Conservation (phyloP, 805 yeast species). For the Teunomyces panamensis region DNA sequence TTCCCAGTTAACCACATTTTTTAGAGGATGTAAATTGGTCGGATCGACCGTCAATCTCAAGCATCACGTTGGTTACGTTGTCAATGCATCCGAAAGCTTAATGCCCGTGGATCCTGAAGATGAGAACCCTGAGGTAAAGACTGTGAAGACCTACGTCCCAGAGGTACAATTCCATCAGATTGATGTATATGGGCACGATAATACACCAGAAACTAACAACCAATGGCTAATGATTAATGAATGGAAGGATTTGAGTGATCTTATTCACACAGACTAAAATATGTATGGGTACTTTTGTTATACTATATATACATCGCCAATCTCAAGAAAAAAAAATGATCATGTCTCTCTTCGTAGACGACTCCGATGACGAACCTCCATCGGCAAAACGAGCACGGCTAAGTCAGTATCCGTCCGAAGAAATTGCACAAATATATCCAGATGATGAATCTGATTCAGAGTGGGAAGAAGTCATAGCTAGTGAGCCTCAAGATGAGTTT, state of each 20-base stretch:
- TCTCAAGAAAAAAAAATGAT: neutral
- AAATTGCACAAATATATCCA: neutral
- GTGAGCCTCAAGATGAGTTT: constrained; percentile 3
- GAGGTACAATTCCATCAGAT: constrained; percentile 23
- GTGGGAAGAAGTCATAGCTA: neutral
- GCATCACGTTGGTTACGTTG: constrained; percentile 22
- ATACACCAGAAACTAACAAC: constrained; percentile 11
- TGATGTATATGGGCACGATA: constrained; percentile 30
- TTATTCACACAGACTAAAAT: constrained; percentile 16
- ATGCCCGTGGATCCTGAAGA: constrained; percentile 3
- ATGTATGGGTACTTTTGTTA: neutral
- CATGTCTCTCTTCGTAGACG: constrained; percentile 1
- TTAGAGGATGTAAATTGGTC: constrained; percentile 34
- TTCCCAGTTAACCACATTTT: constrained; percentile 24
- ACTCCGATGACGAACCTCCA: neutral
- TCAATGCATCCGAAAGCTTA: constrained; percentile 18
- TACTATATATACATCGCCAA: neutral
- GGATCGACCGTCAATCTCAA: constrained; percentile 19
- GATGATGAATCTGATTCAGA: neutral
- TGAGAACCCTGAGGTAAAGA: constrained; percentile 12
- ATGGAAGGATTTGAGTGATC: constrained; percentile 25
- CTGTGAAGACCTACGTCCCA: constrained; percentile 17
- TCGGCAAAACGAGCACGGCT: neutral
- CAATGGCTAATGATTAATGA: constrained; percentile 28
- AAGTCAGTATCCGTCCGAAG: no score